Percentiles rank a stretch among this genome's conserved stretches.
Evolutionary conservation across 768 basidiomycete species (phyloP).

Genomic region (Collybia sp.): DNA sequence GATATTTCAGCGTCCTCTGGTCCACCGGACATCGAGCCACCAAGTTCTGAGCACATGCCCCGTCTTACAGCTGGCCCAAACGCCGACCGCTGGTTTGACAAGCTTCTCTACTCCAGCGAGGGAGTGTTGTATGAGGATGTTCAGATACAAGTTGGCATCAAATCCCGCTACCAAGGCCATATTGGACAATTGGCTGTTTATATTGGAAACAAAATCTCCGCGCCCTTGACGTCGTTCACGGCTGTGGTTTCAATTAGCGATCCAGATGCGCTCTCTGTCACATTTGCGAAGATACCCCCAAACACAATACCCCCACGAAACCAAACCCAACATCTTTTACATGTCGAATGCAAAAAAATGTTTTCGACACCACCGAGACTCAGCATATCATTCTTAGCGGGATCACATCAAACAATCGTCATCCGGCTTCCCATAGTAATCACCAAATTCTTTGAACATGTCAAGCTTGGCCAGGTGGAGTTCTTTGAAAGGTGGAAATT

Average conservation of each 20-base stretch:
- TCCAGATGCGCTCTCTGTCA: slow-evolving; percentile 70
- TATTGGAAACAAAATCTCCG: slow-evolving; percentile 91
- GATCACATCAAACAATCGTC: slow-evolving; percentile 83
- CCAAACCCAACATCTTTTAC: slow-evolving; percentile 90
- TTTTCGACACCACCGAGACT: slow-evolving; percentile 78
- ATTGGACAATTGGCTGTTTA: slow-evolving; percentile 92
- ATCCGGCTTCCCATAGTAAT: slow-evolving; percentile 83
- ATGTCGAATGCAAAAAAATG: slow-evolving; percentile 90
- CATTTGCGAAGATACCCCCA: slow-evolving; percentile 89
- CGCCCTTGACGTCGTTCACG: slow-evolving; percentile 88
- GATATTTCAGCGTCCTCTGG: slow-evolving; percentile 43
- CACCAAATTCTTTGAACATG: slow-evolving; percentile 92
- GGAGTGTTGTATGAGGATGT: slow-evolving; percentile 95
- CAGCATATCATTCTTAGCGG: slow-evolving; percentile 87
- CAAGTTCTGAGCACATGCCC: slow-evolving; percentile 27
- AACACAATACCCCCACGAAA: slow-evolving; percentile 75
- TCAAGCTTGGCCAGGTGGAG: slow-evolving; percentile 74
- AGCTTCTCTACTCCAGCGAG: slow-evolving; percentile 72
- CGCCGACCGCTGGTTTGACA: slow-evolving; percentile 87
- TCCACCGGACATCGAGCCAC: slow-evolving; percentile 9
- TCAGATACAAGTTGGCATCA: slow-evolving; percentile 93
- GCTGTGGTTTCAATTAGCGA: slow-evolving; percentile 73
- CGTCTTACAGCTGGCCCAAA: slow-evolving; percentile 64
- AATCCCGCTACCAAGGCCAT: slow-evolving; percentile 94
- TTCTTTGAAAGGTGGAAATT: slow-evolving; percentile 99